phyloP scores from a whole-genome alignment of 2,329 filamentous ascomycete species.

The Penicillium sp. region DNA sequence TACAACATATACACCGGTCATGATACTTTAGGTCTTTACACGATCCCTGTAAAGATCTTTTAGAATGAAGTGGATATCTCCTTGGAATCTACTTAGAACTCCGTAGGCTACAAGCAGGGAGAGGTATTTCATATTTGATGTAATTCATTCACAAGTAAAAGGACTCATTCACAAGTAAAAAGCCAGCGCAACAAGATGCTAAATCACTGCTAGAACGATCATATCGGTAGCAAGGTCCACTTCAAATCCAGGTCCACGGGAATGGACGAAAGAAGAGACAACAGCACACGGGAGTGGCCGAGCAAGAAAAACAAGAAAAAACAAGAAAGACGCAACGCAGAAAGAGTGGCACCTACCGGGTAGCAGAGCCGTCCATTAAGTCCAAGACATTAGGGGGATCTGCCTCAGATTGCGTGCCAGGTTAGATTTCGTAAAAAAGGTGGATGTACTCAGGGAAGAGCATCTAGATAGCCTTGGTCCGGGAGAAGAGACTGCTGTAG shows the following conservation, averaged over 20 bases:
- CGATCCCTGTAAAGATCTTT: not conserved
- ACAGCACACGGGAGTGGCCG: constrained; percentile 20
- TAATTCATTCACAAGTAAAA: not conserved
- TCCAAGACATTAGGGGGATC: constrained; percentile 18
- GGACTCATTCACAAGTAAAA: not conserved
- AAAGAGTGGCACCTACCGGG: constrained; percentile 31
- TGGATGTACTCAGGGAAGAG: constrained; percentile 14
- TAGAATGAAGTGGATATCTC: not conserved
- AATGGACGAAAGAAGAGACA: not conserved
- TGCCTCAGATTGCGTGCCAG: constrained; percentile 15
- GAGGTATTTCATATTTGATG: not conserved
- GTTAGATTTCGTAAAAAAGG: constrained; percentile 22
- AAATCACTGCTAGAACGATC: constrained; percentile 16
- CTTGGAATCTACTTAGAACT: not conserved
- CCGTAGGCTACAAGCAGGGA: not conserved
- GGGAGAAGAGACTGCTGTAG: constrained; percentile 92
- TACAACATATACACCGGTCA: not conserved
- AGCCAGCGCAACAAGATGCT: not conserved
- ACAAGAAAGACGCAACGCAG: constrained; percentile 15
- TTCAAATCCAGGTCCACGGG: not conserved
- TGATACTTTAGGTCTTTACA: not conserved
- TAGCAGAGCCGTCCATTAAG: constrained; percentile 28
- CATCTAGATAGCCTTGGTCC: constrained; percentile 66
- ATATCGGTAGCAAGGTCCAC: constrained; percentile 19
- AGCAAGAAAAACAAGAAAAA: constrained; percentile 10